A percentile compares a stretch with the other conserved stretches of the same genome.
Evolutionary conservation across 352 stramenopile genomes (phyloP).

Genomic region (Pythium vanterpoolii): DNA sequence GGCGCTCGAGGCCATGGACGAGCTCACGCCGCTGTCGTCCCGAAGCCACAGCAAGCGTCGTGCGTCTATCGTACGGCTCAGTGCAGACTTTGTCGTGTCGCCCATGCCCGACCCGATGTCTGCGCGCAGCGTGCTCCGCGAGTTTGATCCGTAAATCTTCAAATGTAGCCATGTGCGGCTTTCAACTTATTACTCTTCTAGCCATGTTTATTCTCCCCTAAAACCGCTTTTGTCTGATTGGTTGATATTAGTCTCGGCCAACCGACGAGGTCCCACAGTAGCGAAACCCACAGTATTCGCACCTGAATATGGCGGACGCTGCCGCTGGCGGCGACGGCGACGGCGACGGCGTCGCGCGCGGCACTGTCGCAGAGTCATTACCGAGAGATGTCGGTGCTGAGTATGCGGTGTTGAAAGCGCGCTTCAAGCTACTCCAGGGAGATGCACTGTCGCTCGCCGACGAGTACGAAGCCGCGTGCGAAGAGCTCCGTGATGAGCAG

Average conservation of each 20-base stretch:
- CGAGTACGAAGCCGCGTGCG: conserved; percentile 30
- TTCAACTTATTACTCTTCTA: background rate
- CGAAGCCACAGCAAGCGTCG: conserved; percentile 27
- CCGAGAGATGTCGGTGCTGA: background rate
- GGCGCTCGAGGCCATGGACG: conserved; percentile 25
- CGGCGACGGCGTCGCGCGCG: background rate
- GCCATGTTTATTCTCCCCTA: background rate
- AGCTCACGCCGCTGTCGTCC: conserved; percentile 39
- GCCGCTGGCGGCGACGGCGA: background rate
- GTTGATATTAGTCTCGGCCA: background rate
- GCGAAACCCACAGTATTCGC: conserved; percentile 1
- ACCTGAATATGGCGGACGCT: background rate
- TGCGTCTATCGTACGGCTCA: conserved; percentile 37
- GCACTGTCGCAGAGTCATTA: background rate
- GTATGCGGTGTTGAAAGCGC: conserved; percentile 30
- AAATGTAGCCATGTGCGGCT: background rate
- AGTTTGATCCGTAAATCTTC: conserved; percentile 19
- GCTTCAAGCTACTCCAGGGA: conserved; percentile 33
- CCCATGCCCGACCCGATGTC: conserved; percentile 23
- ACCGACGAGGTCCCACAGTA: background rate
- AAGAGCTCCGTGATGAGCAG: conserved; percentile 35
- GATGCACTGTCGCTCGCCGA: conserved; percentile 32
- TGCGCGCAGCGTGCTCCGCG: background rate
- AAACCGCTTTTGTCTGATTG: background rate
- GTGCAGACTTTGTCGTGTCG: conserved; percentile 34